Conservation (phyloP, 1,139 yeast genomes). For the Pichia sp. region DNA sequence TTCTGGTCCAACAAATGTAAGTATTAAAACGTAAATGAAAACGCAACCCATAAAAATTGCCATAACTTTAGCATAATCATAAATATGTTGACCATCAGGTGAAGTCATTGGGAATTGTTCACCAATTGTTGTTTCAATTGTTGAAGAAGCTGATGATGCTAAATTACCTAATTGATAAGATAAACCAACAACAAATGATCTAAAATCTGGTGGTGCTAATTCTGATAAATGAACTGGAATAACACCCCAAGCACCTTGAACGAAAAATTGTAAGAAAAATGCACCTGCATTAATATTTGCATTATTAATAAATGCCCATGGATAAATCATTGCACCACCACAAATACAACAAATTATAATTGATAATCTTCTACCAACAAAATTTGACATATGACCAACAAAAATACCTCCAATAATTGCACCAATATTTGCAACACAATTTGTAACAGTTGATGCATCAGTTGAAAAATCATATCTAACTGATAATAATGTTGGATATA, state of each 20-base stretch:
- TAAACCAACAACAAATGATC: slow-evolving; percentile 66
- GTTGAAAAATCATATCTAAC: slow-evolving; percentile 44
- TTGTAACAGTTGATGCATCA: slow-evolving; percentile 56
- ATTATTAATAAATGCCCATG: slow-evolving; percentile 56
- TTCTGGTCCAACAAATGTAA: slow-evolving; percentile 70
- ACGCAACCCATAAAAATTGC: slow-evolving; percentile 78
- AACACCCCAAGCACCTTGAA: slow-evolving; percentile 88
- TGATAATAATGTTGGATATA: slow-evolving; percentile 58
- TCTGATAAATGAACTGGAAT: slow-evolving; percentile 73
- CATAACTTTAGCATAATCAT: slow-evolving; percentile 63
- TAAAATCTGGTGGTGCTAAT: slow-evolving; percentile 69
- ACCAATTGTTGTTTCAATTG: slow-evolving; percentile 73
- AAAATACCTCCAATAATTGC: slow-evolving; percentile 60
- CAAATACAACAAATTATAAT: slow-evolving; percentile 52
- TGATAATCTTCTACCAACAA: slow-evolving; percentile 53
- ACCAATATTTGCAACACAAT: slow-evolving; percentile 63
- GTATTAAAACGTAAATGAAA: slow-evolving; percentile 51
- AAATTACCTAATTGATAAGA: slow-evolving; percentile 81
- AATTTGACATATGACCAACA: slow-evolving; percentile 54
- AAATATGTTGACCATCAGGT: slow-evolving; percentile 30
- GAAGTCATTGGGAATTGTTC: slow-evolving; percentile 50
- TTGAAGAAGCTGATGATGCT: slow-evolving; percentile 76
- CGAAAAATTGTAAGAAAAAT: slow-evolving; percentile 71
- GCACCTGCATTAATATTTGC: slow-evolving; percentile 67
- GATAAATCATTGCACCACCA: slow-evolving; percentile 60